phyloP scores from a whole-genome alignment of 192 early-diverging fungal species.

The Rhizophagus sp. region DNA sequence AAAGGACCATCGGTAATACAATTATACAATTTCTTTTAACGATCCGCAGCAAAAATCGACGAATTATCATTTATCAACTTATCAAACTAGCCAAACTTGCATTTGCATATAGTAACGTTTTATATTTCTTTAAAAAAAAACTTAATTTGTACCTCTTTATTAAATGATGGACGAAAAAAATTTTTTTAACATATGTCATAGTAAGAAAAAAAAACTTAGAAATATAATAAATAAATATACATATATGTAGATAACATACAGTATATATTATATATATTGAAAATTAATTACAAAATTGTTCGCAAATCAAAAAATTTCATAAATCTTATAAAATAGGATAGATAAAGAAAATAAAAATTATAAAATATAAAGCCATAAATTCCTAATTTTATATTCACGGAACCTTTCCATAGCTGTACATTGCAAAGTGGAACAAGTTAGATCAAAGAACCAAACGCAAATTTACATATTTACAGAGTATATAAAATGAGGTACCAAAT shows the following conservation, averaged over 20 bases:
- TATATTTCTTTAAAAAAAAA: not conserved
- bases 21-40: not conserved
- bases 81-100: not conserved
- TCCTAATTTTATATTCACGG: not conserved
- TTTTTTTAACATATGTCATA: not conserved
- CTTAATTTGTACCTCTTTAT: constrained; percentile 1
- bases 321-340: not conserved
- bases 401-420: too few species aligned
- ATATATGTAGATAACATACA: too few species aligned
- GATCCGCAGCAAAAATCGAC: not conserved
- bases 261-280: not conserved
- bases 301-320: not conserved
- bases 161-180: not conserved
- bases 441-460: not conserved
- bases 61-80: not conserved
- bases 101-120: not conserved
- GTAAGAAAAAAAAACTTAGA: not conserved
- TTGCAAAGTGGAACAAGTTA: not conserved
- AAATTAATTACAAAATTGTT: not conserved
- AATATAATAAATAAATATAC: too few species aligned
- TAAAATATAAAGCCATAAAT: not conserved
- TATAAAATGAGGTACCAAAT: not conserved
- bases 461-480: not conserved
- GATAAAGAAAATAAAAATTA: not conserved
- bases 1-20: not conserved